Percentiles rank a stretch among this genome's conserved stretches.
These are phyloP conservation scores for Cercospora beticola DNA, from an alignment of 2,329 filamentous ascomycete genomes.

Conservation along the genomic window DNA sequence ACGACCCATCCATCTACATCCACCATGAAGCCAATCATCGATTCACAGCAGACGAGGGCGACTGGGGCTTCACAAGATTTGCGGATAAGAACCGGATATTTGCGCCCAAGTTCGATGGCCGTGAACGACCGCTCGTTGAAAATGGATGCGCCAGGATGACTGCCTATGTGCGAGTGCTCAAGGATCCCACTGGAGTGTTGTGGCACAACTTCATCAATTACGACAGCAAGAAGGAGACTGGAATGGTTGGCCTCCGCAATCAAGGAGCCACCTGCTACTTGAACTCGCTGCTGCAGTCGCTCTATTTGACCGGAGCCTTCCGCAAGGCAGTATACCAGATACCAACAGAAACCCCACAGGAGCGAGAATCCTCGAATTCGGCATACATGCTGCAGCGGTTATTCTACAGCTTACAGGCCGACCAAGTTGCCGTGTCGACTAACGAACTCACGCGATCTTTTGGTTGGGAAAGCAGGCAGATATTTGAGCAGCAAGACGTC, in stretches of 20 bases:
- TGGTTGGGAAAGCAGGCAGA: constrained; percentile 95
- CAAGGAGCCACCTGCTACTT: constrained; percentile 73
- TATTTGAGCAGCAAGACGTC: constrained; percentile 98
- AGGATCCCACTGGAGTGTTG: constrained; percentile 82
- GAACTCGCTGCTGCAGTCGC: constrained; percentile 49
- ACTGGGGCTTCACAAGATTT: constrained; percentile 99
- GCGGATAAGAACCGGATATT: constrained; percentile 85
- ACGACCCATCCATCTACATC: constrained; percentile 79
- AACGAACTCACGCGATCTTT: constrained; percentile 95
- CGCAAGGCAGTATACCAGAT: constrained; percentile 98
- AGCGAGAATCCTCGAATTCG: constrained; percentile 68
- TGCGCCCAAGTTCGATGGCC: constrained; percentile 70
- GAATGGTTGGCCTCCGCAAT: constrained; percentile 94
- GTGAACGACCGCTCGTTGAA: constrained; percentile 70
- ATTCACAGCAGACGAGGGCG: constrained; percentile 92
- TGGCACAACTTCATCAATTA: constrained; percentile 95
- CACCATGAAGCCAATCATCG: constrained; percentile 84
- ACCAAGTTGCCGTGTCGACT: constrained; percentile 77
- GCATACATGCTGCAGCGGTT: constrained; percentile 91
- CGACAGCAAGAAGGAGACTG: constrained; percentile 98
- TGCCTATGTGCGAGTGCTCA: constrained; percentile 76
- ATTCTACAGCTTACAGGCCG: constrained; percentile 93
- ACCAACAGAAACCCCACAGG: constrained; percentile 81
- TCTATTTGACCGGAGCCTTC: constrained; percentile 72
- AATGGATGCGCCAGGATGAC: constrained; percentile 76